Base-by-base conservation (phyloP, 495 filamentous ascomycete genomes). In the Lindgomyces ingoldianus region DNA sequence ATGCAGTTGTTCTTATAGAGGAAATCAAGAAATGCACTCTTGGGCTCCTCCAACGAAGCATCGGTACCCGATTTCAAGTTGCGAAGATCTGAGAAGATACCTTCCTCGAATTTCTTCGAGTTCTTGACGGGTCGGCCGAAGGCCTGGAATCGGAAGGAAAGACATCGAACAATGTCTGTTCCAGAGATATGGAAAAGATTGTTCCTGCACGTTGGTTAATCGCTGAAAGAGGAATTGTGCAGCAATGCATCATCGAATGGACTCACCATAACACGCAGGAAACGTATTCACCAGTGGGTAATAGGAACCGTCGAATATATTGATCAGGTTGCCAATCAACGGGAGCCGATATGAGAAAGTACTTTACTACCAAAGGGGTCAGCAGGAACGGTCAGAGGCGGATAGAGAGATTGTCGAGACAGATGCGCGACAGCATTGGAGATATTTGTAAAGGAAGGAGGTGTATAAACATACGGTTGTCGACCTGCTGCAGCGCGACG, bases 1-100 rank as follows among this genome's bases (percentile, higher is more conserved):
- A 98, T 98, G 84, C 94, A 98, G 78, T 98, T 98, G 82, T 98
- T 98, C 84, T 98, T 98, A 83, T 98, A 98, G 51, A 98, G 82
- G 78, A 98, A 98, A 75, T 98, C 94, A 52, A 98, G 84, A 79
- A 98, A 98, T 1, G 90, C 85, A 80, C 93, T 97, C 83, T 98
- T 98, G 36, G 94, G 94, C 77, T 98, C 94, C 78, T 98, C 94
- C 39, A 98, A 87, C 24, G 93, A 96, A n/a, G 94, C 94, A 83
- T 98, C 94, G 72, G 92, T 97, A 53, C 94, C 94, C 58, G 94
- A 93, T 78, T 98, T 98, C 63, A 98, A 82, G 73, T 98, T 98
- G 74, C 94, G 91, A 76, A 98, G 81, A 74, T 98, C 94, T 33
- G 94, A 98, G 80, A 98, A 98, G 76, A 98, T 98, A 64, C 94